phyloP scores from a whole-genome alignment of 73 alveolate species.

The Breviolum minutum region DNA sequence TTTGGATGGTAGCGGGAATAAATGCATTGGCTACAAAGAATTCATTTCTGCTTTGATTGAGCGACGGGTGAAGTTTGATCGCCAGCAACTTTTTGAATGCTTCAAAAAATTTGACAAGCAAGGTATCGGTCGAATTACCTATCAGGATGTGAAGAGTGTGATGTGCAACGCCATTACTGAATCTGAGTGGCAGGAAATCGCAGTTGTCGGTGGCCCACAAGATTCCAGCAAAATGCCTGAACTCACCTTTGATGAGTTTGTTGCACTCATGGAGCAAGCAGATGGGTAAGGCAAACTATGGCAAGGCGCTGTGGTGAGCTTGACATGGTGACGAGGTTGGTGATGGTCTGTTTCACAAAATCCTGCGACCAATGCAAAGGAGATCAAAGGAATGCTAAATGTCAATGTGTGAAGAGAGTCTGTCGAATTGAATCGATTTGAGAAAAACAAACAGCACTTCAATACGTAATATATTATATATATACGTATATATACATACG shows the following conservation, averaged over 20 bases:
- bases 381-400: background rate
- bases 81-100: constrained; percentile 93
- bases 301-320: too few relatives aligned
- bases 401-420: background rate
- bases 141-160: constrained; percentile 82
- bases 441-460: background rate
- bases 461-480: too few relatives aligned
- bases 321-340: background rate
- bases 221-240: constrained; percentile 92
- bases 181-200: constrained; percentile 94
- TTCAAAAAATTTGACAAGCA: constrained; percentile 93
- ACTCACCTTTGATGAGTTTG: constrained; percentile 86
- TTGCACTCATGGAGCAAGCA: constrained; percentile 77
- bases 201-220: constrained; percentile 68
- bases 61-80: constrained; percentile 95
- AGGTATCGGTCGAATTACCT: constrained; percentile 20
- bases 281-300: constrained; percentile 12
- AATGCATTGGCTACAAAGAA: constrained; percentile 95
- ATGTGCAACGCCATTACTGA: constrained; percentile 93
- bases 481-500: too few relatives aligned
- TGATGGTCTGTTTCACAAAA: background rate
- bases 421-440: background rate
- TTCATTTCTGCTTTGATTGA: constrained; percentile 86
- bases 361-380: constrained; percentile 4
- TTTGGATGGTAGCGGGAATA: constrained; percentile 77